phyloP scores from a whole-genome alignment of 1,284 basidiomycete genomes.

The Ustilago xerochloae region DNA sequence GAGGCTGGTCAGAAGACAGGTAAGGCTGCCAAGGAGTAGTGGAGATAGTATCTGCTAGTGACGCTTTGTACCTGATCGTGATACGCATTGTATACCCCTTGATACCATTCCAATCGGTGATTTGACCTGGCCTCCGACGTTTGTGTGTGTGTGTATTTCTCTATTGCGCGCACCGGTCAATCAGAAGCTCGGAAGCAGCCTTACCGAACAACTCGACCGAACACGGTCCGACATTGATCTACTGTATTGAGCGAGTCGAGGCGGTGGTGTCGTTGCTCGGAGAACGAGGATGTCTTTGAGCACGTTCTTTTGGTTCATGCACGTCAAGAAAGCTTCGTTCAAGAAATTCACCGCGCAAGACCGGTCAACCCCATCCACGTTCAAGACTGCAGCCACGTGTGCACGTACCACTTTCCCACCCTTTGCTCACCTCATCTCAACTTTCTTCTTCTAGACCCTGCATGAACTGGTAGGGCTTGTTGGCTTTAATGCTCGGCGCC shows the following conservation, averaged over 20 bases:
- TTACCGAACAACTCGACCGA: not conserved
- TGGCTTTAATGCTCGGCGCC: not conserved
- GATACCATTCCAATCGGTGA: not conserved
- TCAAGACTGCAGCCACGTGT: not conserved
- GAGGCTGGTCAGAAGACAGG: not conserved
- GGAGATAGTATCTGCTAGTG: too few relatives aligned
- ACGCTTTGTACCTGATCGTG: not conserved
- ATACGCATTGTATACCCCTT: not conserved
- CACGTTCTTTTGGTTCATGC: not conserved
- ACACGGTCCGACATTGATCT: not conserved
- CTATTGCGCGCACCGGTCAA: not conserved
- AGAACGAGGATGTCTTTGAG: too few relatives aligned
- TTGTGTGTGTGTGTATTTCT: too few relatives aligned
- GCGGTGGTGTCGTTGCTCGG: too few relatives aligned
- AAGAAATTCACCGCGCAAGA: not conserved
- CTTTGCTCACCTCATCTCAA: not conserved
- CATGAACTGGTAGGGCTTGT: not conserved
- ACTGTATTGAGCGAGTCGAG: too few relatives aligned
- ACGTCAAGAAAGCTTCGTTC: not conserved
- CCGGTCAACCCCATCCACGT: constrained; percentile 1
- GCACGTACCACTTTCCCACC: not conserved
- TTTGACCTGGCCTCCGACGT: not conserved
- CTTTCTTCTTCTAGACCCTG: not conserved
- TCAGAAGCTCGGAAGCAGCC: not conserved
- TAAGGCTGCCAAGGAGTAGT: not conserved